A percentile compares a stretch with the other conserved stretches of the same genome.
These are phyloP conservation scores for Hypholoma fasciculare DNA, from an alignment of 768 basidiomycete species.

Conservation along the genomic window DNA sequence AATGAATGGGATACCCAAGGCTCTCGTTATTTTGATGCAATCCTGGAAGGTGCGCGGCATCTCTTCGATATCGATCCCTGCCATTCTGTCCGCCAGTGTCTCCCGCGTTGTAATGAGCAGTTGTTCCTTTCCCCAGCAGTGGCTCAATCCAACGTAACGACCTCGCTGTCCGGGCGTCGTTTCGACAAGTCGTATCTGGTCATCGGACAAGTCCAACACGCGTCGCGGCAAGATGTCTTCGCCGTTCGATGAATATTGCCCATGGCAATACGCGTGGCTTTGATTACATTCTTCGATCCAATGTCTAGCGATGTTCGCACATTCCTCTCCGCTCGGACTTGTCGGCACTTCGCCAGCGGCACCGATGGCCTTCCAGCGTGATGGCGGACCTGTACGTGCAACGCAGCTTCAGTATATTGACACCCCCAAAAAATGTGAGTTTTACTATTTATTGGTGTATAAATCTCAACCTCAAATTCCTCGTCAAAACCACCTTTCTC, in stretches of 20 bases:
- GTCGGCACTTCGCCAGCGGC: constrained; percentile 11
- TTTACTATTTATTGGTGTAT: constrained; percentile 7
- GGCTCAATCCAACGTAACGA: constrained; percentile 13
- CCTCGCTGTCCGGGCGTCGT: constrained; percentile 10
- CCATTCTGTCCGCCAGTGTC: constrained; percentile 11
- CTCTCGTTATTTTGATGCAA: constrained; percentile 9
- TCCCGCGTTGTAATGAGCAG: constrained; percentile 12
- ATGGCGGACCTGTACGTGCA: neutral
- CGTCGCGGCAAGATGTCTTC: constrained; percentile 12
- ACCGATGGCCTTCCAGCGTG: constrained; percentile 12
- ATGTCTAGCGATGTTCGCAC: constrained; percentile 4
- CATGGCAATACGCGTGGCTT: constrained; percentile 9
- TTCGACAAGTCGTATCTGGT: constrained; percentile 10
- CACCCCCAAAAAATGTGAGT: neutral
- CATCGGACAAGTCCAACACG: constrained; percentile 11
- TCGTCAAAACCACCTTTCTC: constrained; percentile 7
- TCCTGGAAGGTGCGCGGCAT: constrained; percentile 15
- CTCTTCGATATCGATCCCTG: constrained; percentile 7
- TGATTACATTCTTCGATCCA: constrained; percentile 10
- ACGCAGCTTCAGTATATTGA: neutral
- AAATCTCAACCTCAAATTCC: constrained; percentile 15
- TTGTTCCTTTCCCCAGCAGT: constrained; percentile 17
- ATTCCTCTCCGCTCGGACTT: constrained; percentile 10
- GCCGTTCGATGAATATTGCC: neutral
- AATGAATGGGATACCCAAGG: constrained; percentile 10